Evolutionary conservation across 2,329 filamentous ascomycete genomes (phyloP).

Genomic region (Epichloe hybrida): DNA sequence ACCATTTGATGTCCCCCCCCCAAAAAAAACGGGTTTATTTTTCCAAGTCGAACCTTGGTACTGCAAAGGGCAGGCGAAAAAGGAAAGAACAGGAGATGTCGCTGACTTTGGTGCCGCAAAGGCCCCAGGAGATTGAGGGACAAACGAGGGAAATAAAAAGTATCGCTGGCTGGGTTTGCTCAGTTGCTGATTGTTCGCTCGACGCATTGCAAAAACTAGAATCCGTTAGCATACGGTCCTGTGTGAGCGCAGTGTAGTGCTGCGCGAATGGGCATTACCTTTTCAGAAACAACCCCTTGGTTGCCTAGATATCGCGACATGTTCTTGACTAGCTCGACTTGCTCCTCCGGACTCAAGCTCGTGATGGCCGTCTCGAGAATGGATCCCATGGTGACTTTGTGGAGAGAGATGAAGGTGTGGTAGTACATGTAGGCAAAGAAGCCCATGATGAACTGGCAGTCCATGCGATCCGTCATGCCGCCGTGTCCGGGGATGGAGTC

Average conservation of each 20-base stretch:
- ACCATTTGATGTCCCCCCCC: no score
- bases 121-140: background rate
- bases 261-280: constrained; percentile 9
- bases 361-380: constrained; percentile 88
- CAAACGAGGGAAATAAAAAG: background rate
- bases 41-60: no score
- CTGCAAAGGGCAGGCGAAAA: background rate
- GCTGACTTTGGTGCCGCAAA: no score
- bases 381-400: constrained; percentile 72
- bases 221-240: background rate
- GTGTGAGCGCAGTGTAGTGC: background rate
- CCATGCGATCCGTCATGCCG: constrained; percentile 97
- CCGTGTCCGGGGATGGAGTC: constrained; percentile 96
- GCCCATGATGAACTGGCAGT: constrained; percentile 99
- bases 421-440: constrained; percentile 98
- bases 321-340: constrained; percentile 63
- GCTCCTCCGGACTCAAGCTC: constrained; percentile 75
- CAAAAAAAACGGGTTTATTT: no score
- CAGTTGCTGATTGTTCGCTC: constrained; percentile 8
- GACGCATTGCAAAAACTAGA: constrained; percentile 11
- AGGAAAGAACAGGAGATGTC: background rate
- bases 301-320: constrained; percentile 52
- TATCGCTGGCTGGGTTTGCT: background rate
- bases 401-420: constrained; percentile 85
- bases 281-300: constrained; percentile 34